Evolutionary conservation across 2,329 filamentous ascomycete species (phyloP), one percentile per base, ranked within the genome.

Genomic region (Rhinocladiella similis): DNA sequence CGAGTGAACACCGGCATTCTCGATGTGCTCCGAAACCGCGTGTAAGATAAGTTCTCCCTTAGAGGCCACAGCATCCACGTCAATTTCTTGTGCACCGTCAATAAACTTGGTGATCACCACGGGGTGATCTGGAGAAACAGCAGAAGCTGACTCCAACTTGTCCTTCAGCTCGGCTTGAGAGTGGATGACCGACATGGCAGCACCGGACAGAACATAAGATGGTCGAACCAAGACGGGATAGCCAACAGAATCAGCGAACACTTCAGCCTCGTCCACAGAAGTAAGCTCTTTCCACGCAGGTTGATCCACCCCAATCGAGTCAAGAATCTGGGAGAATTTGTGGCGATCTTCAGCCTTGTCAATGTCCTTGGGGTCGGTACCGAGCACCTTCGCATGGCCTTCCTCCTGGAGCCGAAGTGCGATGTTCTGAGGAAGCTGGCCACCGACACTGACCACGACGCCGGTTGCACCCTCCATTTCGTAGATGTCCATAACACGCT

Each of bases 61-160:
- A 39, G 89, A 90, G 38, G 89, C 91, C 59, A 99, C 94, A 71
- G 87, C 93, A 68, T 99, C 94, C 61, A 96, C 90, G 67, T 99
- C 94, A 57, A 99, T 96, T 75, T 99, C 94, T 76, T 95, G 81
- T 5, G 94, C 94, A 53, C 91, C 92, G 75, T 97, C 91, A 61
- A 99, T 97, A 80, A 96, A 97, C 77, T 97, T 96, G 69, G 88
- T 96, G 73, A 99, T 97, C 54, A 99, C 94, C 39, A 99, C 94
- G 2, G 94, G 94, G 77, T 99, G 91, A 71, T 99, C 94, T 14
- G 94, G 92, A 14, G 91, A 96, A 60, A 97, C 94, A 56, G 86
- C 87, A 72, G 87, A 88, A 50, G 94, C 94, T 62, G 92, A 93
- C 70, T 91, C 84, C 5, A 99, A 87, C 82, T 97, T 97, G 63